phyloP scores from a whole-genome alignment of 2,329 filamentous ascomycete genomes.

The Torrubiellomyces zombiae region DNA sequence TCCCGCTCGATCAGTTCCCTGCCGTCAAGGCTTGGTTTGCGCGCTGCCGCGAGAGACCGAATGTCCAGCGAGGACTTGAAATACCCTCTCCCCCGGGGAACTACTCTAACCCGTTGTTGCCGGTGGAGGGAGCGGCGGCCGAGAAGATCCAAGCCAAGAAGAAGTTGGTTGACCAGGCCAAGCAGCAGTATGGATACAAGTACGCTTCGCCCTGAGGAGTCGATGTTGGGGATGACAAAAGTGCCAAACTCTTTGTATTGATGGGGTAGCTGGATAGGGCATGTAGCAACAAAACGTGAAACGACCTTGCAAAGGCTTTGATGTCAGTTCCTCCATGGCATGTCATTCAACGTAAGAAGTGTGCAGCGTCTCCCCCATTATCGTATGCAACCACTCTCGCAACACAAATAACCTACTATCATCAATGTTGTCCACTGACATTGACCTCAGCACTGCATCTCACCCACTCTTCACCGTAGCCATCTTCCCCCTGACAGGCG shows the following conservation, averaged over 20 bases:
- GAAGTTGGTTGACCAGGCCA: slow-evolving; percentile 20
- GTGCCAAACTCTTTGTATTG: too few species aligned
- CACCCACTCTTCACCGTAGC: slow-evolving; percentile 16
- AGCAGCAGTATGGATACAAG: slow-evolving; percentile 31
- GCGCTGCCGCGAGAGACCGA: slow-evolving; percentile 47
- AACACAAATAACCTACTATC: neutral
- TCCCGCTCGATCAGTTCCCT: slow-evolving; percentile 45
- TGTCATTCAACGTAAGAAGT: slow-evolving; percentile 37
- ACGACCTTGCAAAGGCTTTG: slow-evolving; percentile 37
- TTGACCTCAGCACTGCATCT: neutral
- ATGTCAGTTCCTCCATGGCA: slow-evolving; percentile 50
- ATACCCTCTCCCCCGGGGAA: slow-evolving; percentile 49
- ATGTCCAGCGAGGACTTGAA: slow-evolving; percentile 54
- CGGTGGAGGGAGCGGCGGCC: slow-evolving; percentile 7
- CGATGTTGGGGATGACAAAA: too few species aligned
- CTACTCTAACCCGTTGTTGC: slow-evolving; percentile 18
- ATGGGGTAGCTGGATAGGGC: too few species aligned
- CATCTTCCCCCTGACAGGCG: slow-evolving; percentile 21
- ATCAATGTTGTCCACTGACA: neutral
- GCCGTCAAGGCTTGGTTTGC: slow-evolving; percentile 58
- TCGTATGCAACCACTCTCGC: too few species aligned
- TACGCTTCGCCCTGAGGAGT: too few species aligned
- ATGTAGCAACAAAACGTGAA: slow-evolving; percentile 25
- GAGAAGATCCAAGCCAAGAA: slow-evolving; percentile 11
- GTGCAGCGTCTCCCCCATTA: neutral